These are phyloP conservation scores for Dactylellina leptospora DNA, from an alignment of 2,329 filamentous ascomycete species.

Conservation along the genomic window DNA sequence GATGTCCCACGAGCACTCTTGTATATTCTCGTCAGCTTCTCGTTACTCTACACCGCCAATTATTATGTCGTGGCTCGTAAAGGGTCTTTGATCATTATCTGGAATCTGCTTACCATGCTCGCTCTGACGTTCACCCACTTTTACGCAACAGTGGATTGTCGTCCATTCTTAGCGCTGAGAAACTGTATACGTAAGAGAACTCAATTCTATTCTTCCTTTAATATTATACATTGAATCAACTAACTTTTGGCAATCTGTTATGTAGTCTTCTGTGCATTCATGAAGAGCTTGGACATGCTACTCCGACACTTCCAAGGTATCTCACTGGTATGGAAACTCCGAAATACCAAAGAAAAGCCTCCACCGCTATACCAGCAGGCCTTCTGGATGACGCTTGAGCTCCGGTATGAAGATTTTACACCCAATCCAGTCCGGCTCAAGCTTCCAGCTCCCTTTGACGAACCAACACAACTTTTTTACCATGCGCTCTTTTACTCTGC, in stretches of 20 bases:
- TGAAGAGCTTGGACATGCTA: slow-evolving; percentile 46
- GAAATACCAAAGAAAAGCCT: slow-evolving; percentile 18
- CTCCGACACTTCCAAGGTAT: slow-evolving; percentile 35
- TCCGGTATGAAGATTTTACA: slow-evolving; percentile 45
- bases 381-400: slow-evolving; percentile 44
- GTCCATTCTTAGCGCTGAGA: slow-evolving; percentile 33
- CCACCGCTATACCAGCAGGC: slow-evolving; percentile 41
- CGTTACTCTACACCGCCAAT: slow-evolving; percentile 36
- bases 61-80: slow-evolving; percentile 40
- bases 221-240: not conserved
- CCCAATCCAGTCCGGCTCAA: slow-evolving; percentile 46
- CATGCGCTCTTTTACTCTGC: slow-evolving; percentile 34
- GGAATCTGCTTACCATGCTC: slow-evolving; percentile 20
- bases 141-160: slow-evolving; percentile 49
- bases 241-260: not conserved
- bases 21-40: slow-evolving; percentile 27
- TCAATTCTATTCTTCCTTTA: not conserved
- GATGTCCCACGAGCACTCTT: slow-evolving; percentile 40
- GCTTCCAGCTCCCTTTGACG: slow-evolving; percentile 34
- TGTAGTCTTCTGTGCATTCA: slow-evolving; percentile 36
- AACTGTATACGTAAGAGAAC: slow-evolving; percentile 44
- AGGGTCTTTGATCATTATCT: slow-evolving; percentile 5
- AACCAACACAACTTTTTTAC: slow-evolving; percentile 45
- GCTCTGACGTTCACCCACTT: slow-evolving; percentile 40
- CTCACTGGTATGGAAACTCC: slow-evolving; percentile 32